A percentile compares a stretch with the other conserved stretches of the same genome.
phyloP scores from a whole-genome alignment of 2,329 filamentous ascomycete species.

The Penicillium sp. region DNA sequence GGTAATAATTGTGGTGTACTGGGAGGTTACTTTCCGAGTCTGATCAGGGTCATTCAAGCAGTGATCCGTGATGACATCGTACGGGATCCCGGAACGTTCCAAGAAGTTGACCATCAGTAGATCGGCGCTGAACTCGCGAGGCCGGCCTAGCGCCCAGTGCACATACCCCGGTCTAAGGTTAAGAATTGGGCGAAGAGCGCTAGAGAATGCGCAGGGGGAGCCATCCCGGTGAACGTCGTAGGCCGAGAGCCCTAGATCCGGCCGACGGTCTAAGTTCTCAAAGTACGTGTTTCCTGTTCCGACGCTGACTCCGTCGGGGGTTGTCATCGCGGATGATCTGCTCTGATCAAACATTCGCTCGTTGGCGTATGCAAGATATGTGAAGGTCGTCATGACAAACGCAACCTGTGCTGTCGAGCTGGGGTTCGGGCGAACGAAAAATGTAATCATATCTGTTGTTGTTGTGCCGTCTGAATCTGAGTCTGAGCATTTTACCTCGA shows the following conservation, averaged over 20 bases:
- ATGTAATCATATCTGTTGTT: constrained; percentile 35
- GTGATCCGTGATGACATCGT: constrained; percentile 47
- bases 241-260: constrained; percentile 43
- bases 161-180: constrained; percentile 45
- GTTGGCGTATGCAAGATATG: constrained; percentile 47
- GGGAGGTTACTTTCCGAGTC: not conserved
- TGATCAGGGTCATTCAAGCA: constrained; percentile 36
- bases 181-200: constrained; percentile 41
- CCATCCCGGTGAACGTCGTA: constrained; percentile 47
- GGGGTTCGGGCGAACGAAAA: constrained; percentile 38
- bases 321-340: constrained; percentile 28
- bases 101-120: constrained; percentile 42
- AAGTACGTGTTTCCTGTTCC: constrained; percentile 8
- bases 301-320: constrained; percentile 24
- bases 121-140: constrained; percentile 44
- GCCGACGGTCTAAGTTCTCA: constrained; percentile 33
- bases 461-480: constrained; percentile 22
- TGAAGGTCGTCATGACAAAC: constrained; percentile 43
- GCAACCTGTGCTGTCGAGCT: constrained; percentile 27
- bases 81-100: constrained; percentile 35
- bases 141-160: constrained; percentile 42
- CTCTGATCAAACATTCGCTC: constrained; percentile 42
- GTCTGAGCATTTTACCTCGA: not conserved
- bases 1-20: constrained; percentile 4
- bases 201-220: constrained; percentile 39